Base-by-base conservation (phyloP, 768 basidiomycete genomes). In the Boletus rubroflammeus region DNA sequence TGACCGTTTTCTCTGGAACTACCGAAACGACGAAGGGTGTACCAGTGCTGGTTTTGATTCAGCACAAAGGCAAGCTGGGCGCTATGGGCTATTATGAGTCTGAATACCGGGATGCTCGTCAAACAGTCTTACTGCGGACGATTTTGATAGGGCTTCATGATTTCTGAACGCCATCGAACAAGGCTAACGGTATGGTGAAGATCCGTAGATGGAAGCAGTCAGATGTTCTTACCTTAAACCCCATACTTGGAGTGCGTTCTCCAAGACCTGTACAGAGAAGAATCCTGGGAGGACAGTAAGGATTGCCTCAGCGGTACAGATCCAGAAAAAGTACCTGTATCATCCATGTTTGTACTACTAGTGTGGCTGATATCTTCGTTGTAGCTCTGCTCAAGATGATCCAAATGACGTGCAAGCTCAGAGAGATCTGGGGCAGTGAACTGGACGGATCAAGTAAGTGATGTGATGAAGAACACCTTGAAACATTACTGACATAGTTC, bases 241-340 rank as follows among this genome's bases (percentile, higher is more conserved):
- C 88, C 87, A 95, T 13, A 93, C 85, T 63, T 84, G 79, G 45
- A 97, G 71, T 2, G 94, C 94, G 51, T 85, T 80, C 61, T 93
- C 90, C 17, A 96, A 68, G 2, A 96, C 94, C 58, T 93, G 92
- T 1, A 96, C 80, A 2, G 93, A 95, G 72, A 97, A 97, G 69
- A 92, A 97, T 2, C 91, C 90, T 92, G 59, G 14, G 21, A 36
- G 48, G 44, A 49, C 11, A 2, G 29, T 61, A 25, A 56, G 28
- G 5, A 3, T 15, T 23, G 14, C 13, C n/a, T 31, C 9, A 5
- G 11, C 7, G n/a, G 23, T 10, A 8, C 4, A 45, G 11, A 15
- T 35, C 6, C 0, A 11, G 9, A 46, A 9, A 9, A 51, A 63
- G 32, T 56, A 84, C 92, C 93, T 26, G 91, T 92, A 68, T 95